Conservation (phyloP, 192 early-diverging fungal genomes). For the Backusella psychrophila region DNA sequence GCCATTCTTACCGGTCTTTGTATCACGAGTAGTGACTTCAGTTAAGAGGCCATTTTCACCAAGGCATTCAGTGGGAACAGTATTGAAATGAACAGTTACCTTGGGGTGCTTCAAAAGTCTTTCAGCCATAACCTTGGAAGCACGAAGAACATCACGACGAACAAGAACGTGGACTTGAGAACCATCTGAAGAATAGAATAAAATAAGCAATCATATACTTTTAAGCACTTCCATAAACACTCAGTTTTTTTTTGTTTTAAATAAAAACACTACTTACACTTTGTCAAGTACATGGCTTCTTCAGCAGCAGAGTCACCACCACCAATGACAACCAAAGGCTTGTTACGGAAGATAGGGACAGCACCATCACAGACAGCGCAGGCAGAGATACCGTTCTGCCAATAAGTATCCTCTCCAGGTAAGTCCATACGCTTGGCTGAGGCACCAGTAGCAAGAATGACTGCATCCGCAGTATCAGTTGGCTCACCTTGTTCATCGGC, state of each 20-base stretch:
- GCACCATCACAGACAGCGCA: constrained; percentile 99
- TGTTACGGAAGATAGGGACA: constrained; percentile 94
- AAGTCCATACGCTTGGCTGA: constrained; percentile 91
- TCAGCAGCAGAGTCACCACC: constrained; percentile 96
- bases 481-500: constrained; percentile 66
- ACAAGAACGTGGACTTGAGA: constrained; percentile 93
- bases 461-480: constrained; percentile 72
- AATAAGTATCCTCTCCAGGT: constrained; percentile 87
- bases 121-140: constrained; percentile 96
- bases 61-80: constrained; percentile 77
- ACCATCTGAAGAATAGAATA: constrained; percentile 43
- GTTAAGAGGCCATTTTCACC: constrained; percentile 81
- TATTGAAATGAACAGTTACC: constrained; percentile 91
- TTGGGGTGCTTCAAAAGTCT: constrained; percentile 84
- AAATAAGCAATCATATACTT: background rate
- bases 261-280: constrained; percentile 52
- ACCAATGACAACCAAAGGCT: constrained; percentile 93
- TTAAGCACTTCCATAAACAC: background rate
- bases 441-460: constrained; percentile 95
- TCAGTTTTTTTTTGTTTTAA: background rate
- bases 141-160: constrained; percentile 92
- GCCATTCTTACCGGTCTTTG: constrained; percentile 61
- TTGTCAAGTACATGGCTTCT: constrained; percentile 95
- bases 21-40: constrained; percentile 73
- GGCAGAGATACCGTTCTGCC: constrained; percentile 97